A percentile compares a stretch with the other conserved stretches of the same genome.
These are phyloP conservation scores for Coniosporium uncinatum DNA, from an alignment of 2,329 filamentous ascomycete species.

Conservation along the genomic window DNA sequence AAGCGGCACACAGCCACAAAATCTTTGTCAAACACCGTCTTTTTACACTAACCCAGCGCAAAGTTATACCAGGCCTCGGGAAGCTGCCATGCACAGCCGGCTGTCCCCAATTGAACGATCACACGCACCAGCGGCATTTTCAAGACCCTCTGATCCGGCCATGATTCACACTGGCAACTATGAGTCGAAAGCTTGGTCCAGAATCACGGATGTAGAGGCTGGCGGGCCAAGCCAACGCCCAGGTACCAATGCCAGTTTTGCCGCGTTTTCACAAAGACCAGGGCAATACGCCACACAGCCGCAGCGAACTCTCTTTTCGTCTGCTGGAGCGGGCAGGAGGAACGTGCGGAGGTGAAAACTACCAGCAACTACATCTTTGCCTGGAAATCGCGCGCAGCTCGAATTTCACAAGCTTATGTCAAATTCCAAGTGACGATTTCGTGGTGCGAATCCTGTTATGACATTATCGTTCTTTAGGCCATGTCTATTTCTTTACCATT, in stretches of 20 bases:
- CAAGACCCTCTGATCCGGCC: neutral
- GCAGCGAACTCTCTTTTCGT: neutral
- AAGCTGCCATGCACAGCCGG: too few species aligned
- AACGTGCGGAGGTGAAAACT: neutral
- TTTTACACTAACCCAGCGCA: neutral
- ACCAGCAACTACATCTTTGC: too few species aligned
- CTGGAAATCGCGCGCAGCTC: too few species aligned
- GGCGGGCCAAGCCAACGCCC: neutral
- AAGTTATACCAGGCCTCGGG: too few species aligned
- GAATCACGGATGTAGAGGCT: neutral
- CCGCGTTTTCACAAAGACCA: neutral
- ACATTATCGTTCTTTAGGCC: too few species aligned
- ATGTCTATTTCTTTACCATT: too few species aligned
- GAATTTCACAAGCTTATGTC: too few species aligned
- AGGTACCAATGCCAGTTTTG: neutral
- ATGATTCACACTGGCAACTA: neutral
- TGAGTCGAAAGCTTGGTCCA: neutral
- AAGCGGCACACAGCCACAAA: neutral
- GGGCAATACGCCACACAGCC: neutral
- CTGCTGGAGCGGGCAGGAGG: neutral
- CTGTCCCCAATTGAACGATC: too few species aligned
- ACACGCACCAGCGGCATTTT: neutral
- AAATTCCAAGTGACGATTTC: too few species aligned
- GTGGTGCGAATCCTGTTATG: too few species aligned
- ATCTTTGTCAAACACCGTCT: neutral